Percentiles rank a stretch among this genome's conserved stretches.
These are phyloP conservation scores for Nidula niveotomentosa DNA, from an alignment of 1,284 basidiomycete species.

Conservation along the genomic window DNA sequence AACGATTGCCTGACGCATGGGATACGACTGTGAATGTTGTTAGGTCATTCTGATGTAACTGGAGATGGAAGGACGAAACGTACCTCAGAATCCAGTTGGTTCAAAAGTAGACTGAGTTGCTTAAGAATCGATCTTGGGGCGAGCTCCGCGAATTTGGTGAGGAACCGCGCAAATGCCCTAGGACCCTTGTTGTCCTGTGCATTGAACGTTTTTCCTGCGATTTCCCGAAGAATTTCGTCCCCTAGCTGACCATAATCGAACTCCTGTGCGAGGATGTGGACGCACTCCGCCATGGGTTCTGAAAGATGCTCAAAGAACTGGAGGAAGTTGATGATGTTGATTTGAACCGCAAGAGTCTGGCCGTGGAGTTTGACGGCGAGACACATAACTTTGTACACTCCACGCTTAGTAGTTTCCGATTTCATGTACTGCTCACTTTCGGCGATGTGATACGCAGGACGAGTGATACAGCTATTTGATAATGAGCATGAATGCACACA, in stretches of 20 bases:
- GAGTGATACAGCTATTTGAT: constrained; percentile 73
- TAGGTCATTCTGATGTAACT: background rate
- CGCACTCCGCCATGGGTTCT: constrained; percentile 92
- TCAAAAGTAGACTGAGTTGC: constrained; percentile 84
- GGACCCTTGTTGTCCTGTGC: constrained; percentile 89
- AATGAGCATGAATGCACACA: constrained; percentile 3
- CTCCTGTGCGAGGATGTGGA: constrained; percentile 79
- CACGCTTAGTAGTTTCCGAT: constrained; percentile 63
- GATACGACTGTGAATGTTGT: constrained; percentile 70
- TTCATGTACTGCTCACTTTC: constrained; percentile 94
- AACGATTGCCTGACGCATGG: constrained; percentile 92
- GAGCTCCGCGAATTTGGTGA: constrained; percentile 81
- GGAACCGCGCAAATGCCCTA: constrained; percentile 83
- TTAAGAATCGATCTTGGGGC: constrained; percentile 88
- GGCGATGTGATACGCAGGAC: constrained; percentile 83
- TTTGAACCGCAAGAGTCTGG: constrained; percentile 85
- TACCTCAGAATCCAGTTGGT: constrained; percentile 93
- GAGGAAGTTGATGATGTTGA: constrained; percentile 87
- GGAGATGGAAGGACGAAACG: constrained; percentile 15
- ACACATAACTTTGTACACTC: constrained; percentile 89
- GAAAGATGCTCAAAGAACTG: constrained; percentile 95
- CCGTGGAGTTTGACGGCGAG: constrained; percentile 90
- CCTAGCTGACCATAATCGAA: constrained; percentile 90
- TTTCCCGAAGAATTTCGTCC: constrained; percentile 89
- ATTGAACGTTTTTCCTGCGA: constrained; percentile 77